phyloP scores from a whole-genome alignment of 352 stramenopile species.

The Blastocystis sp. region DNA sequence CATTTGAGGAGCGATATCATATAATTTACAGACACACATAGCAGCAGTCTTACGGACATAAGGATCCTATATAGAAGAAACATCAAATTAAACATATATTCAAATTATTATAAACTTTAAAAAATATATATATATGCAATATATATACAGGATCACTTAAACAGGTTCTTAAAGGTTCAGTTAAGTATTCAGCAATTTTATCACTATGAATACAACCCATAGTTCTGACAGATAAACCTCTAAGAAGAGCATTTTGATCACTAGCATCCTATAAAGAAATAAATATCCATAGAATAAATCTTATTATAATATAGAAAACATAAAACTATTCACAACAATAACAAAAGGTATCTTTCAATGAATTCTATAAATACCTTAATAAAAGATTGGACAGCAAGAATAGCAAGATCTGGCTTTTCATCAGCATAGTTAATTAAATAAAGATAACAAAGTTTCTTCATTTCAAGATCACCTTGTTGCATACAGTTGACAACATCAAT shows the following conservation, averaged over 20 bases:
- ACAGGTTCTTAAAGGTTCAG: conserved; percentile 74
- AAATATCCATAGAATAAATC: background rate
- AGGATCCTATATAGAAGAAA: conserved; percentile 56
- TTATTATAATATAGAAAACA: background rate
- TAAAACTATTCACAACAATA: background rate
- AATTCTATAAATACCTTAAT: conserved; percentile 51
- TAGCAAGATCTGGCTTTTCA: conserved; percentile 90
- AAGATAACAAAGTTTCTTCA: conserved; percentile 98
- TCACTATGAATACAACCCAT: conserved; percentile 98
- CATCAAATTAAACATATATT: background rate
- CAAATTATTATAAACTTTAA: background rate
- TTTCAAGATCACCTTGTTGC: conserved; percentile 71
- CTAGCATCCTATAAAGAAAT: conserved; percentile 54
- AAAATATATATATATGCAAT: no score
- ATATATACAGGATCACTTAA: conserved; percentile 53
- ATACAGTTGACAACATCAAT: conserved; percentile 98
- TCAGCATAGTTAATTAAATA: conserved; percentile 99
- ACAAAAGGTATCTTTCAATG: background rate
- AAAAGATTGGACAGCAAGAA: conserved; percentile 96
- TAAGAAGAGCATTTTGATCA: conserved; percentile 73
- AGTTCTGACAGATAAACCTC: conserved; percentile 85
- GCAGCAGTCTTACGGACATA: conserved; percentile 97
- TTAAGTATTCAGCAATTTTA: conserved; percentile 93
- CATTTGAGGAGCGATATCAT: conserved; percentile 89
- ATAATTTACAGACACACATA: conserved; percentile 95